Percentiles rank a stretch among this genome's conserved stretches.
Evolutionary conservation across 441 rosid species (phyloP).

Genomic region (Macaranga tanarius): DNA sequence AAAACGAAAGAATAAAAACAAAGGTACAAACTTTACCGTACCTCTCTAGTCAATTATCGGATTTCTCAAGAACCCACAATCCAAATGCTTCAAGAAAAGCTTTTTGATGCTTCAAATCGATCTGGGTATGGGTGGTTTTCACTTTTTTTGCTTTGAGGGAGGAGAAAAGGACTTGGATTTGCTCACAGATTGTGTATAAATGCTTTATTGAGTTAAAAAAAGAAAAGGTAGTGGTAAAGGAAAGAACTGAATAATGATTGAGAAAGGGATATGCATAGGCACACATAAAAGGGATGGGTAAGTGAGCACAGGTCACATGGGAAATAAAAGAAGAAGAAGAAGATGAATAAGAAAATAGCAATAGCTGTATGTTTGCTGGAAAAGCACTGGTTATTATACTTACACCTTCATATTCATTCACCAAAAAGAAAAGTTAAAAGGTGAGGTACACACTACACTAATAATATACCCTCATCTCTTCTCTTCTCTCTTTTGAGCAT

Average conservation of each 20-base stretch:
- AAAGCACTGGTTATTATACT: slow-evolving; percentile 27
- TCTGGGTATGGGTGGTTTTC: slow-evolving; percentile 16
- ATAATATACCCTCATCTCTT: background rate
- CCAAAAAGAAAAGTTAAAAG: slow-evolving; percentile 7
- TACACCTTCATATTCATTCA: slow-evolving; percentile 13
- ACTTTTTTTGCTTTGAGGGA: background rate
- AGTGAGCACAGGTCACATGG: slow-evolving; percentile 29
- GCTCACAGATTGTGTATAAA: slow-evolving; percentile 23
- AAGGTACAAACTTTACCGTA: slow-evolving; percentile 10
- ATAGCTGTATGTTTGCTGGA: slow-evolving; percentile 43
- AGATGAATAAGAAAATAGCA: slow-evolving; percentile 15
- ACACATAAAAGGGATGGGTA: background rate
- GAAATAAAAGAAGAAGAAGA: slow-evolving; percentile 6
- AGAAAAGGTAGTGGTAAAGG: background rate
- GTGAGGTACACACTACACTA: background rate
- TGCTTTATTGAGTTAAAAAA: background rate
- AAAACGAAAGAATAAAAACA: background rate
- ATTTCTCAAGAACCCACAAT: slow-evolving; percentile 33
- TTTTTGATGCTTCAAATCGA: slow-evolving; percentile 23
- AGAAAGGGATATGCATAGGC: background rate
- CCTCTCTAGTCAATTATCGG: slow-evolving; percentile 28
- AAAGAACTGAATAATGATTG: slow-evolving; percentile 4
- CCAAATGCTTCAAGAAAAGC: slow-evolving; percentile 32
- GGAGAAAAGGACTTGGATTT: slow-evolving; percentile 28
- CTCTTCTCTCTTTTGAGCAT: background rate